Conservation (phyloP, 352 stramenopile species). For the Phytophthora pseudosyringae region DNA sequence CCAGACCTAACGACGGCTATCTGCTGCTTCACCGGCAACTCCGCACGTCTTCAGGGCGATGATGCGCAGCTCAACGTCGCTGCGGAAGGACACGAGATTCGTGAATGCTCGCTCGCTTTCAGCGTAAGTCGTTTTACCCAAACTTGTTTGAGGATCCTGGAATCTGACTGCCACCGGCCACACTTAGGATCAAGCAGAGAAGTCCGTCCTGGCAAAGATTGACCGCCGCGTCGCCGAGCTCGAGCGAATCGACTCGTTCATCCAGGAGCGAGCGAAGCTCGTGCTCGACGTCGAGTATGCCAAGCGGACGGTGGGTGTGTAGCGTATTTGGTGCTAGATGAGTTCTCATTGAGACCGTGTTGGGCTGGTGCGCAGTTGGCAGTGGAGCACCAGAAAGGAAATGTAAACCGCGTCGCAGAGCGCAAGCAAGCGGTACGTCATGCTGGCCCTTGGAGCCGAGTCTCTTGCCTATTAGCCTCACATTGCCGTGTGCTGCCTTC, state of each 20-base stretch:
- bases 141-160: neutral
- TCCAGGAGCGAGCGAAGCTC: slow-evolving; percentile 55
- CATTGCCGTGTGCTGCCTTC: neutral
- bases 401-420: slow-evolving; percentile 62
- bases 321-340: neutral
- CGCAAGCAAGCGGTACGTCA: slow-evolving; percentile 58
- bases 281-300: slow-evolving; percentile 79
- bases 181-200: slow-evolving; percentile 51
- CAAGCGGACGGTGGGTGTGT: slow-evolving; percentile 54
- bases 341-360: neutral
- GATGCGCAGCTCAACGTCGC: slow-evolving; percentile 10
- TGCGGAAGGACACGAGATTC: slow-evolving; percentile 27
- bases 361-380: slow-evolving; percentile 38
- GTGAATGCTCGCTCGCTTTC: slow-evolving; percentile 31
- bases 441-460: neutral
- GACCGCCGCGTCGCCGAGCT: slow-evolving; percentile 49
- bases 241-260: slow-evolving; percentile 42
- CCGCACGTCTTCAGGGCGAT: slow-evolving; percentile 23
- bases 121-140: slow-evolving; percentile 22
- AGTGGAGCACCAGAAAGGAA: slow-evolving; percentile 63
- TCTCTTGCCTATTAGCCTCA: neutral
- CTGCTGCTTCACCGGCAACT: slow-evolving; percentile 34
- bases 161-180: neutral
- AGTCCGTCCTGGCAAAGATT: slow-evolving; percentile 44
- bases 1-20: slow-evolving; percentile 45